Percentiles rank a stretch among this genome's conserved stretches.
phyloP scores from a whole-genome alignment of 306 rosid genomes.

The Rosa rugosa region DNA sequence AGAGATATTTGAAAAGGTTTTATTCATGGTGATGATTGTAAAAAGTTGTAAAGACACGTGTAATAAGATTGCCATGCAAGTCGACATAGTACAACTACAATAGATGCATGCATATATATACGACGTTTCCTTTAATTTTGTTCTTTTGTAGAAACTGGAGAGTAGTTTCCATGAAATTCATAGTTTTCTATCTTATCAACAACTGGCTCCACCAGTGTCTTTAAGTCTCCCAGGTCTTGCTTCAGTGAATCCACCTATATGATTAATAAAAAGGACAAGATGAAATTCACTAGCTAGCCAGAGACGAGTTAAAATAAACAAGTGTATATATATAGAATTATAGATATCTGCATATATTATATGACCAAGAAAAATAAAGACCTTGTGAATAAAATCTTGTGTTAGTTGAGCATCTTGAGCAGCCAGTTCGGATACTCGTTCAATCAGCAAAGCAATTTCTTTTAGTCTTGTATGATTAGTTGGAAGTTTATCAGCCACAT shows the following conservation, averaged over 20 bases:
- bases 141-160: not conserved
- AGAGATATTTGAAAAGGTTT: no score
- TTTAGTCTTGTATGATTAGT: slow-evolving; percentile 37
- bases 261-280: not conserved
- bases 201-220: slow-evolving; percentile 37
- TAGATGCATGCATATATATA: not conserved
- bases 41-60: no score
- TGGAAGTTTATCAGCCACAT: slow-evolving; percentile 48
- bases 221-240: slow-evolving; percentile 39
- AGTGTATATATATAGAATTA: no score
- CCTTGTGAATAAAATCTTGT: slow-evolving; percentile 57
- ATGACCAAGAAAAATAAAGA: slow-evolving; percentile 1
- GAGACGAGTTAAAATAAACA: not conserved
- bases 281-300: not conserved
- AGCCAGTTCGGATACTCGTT: slow-evolving; percentile 44
- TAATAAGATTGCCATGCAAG: not conserved
- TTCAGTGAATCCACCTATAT: slow-evolving; percentile 48
- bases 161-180: slow-evolving; percentile 1
- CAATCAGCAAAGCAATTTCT: slow-evolving; percentile 41
- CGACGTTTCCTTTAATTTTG: not conserved
- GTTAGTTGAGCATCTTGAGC: slow-evolving; percentile 56
- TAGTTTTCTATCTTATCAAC: slow-evolving; percentile 37
- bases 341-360: not conserved
- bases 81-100: no score
- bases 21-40: no score